Base-by-base conservation (phyloP, 202 grass and related monocot species). In the Cymbopogon flexuosus region DNA sequence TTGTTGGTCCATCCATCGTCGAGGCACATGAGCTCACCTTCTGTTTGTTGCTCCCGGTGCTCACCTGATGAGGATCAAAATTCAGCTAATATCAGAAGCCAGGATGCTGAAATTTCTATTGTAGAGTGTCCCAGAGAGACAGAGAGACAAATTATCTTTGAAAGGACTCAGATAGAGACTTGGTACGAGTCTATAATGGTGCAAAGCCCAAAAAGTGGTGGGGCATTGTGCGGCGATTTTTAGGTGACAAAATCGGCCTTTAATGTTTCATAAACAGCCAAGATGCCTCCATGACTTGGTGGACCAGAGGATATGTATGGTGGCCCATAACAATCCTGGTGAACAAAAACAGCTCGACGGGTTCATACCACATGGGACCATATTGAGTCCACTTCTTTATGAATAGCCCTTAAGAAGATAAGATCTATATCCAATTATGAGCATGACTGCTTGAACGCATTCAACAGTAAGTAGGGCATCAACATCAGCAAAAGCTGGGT, bases 21-120 rank as follows among this genome's bases (percentile, higher is more conserved):
- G 86, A 84, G 41, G 80, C 34, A 66, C 70, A 88, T 15, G 84
- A 88, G 79, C 84, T 93, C 21, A 40, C 30, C 73, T 93, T 95
- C 70, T 79, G 74, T 66, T 91, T 90, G 86, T 91, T 84, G 79
- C 69, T 89, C 58, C 33, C 82, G 7, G 76, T 80, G 79, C 84
- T 89, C 54, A 43, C n/a, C 96, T 98, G 92, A 61, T 64, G 65
- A 63, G 31, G 70, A 22, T n/a, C 67, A 49, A 65, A 65, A 18
- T 33, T 71, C 18, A 83, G 47, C 49, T 57, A 29, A 72, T 36
- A 72, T 14, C 10, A 79, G 7, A 8, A 77, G 5, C 10, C 37
- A 61, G 56, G 19, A 65, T 57, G 29, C 16, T 62, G 14, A 81
- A 65, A 78, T 12, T 13, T 42, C 40, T 72, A 68, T 41, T 0